A percentile compares a stretch with the other conserved stretches of the same genome.
These are phyloP conservation scores for Aureobasidium subglaciale DNA, from an alignment of 2,329 filamentous ascomycete genomes.

Conservation along the genomic window DNA sequence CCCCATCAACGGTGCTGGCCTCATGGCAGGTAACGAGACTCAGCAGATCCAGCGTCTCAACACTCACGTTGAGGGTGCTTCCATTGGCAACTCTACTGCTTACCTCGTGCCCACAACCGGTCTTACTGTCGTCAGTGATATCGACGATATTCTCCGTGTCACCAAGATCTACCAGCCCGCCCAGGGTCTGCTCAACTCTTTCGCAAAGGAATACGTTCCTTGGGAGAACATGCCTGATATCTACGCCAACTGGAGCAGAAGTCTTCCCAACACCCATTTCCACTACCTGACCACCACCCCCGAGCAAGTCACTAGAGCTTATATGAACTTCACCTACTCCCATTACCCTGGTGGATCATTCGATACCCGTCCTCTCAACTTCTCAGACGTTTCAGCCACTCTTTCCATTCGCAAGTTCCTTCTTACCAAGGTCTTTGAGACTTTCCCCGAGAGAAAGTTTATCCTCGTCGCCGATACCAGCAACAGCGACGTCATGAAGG, in stretches of 20 bases:
- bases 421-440: conserved; percentile 65
- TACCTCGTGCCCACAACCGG: conserved; percentile 67
- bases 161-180: conserved; percentile 74
- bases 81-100: conserved; percentile 65
- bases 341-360: conserved; percentile 72
- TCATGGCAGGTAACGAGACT: conserved; percentile 59
- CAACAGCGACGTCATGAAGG: conserved; percentile 46
- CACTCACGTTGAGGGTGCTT: conserved; percentile 56
- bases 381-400: conserved; percentile 66
- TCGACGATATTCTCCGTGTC: conserved; percentile 73
- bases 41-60: conserved; percentile 59
- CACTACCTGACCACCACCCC: conserved; percentile 77
- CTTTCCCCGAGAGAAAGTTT: conserved; percentile 68
- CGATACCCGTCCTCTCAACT: conserved; percentile 72
- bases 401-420: conserved; percentile 64
- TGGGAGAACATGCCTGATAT: conserved; percentile 78
- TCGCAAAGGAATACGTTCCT: conserved; percentile 60
- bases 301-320: conserved; percentile 68
- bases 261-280: conserved; percentile 63
- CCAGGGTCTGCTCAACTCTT: conserved; percentile 68
- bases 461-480: conserved; percentile 69
- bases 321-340: conserved; percentile 73
- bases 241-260: conserved; percentile 67
- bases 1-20: conserved; percentile 52
- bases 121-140: conserved; percentile 67